phyloP scores from a whole-genome alignment of 1,284 basidiomycete species.

The Rhodotorula sp. region DNA sequence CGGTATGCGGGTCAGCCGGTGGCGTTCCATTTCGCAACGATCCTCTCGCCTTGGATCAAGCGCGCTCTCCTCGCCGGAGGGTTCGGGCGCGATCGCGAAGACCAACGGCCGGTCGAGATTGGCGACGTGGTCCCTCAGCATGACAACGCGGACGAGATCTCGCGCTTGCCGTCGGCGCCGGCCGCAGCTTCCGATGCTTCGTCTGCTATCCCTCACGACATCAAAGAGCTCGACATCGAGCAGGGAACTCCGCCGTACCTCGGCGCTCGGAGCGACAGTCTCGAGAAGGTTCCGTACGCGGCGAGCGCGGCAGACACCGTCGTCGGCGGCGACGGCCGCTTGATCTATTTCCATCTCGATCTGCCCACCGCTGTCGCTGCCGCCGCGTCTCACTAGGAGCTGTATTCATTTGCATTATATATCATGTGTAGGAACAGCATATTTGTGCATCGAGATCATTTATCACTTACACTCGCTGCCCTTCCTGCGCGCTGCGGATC shows the following conservation, averaged over 20 bases:
- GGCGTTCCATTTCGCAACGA: conserved; percentile 81
- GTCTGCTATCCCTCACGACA: conserved; percentile 6
- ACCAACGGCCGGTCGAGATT: conserved; percentile 60
- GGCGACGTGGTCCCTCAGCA: conserved; percentile 65
- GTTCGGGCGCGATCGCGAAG: conserved; percentile 61
- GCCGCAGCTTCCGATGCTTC: conserved; percentile 19
- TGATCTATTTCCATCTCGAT: conserved; percentile 80
- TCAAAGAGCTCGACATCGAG: conserved; percentile 33
- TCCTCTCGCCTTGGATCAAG: conserved; percentile 82
- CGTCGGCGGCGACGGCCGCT: conserved; percentile 12
- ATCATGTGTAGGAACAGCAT: too few relatives aligned
- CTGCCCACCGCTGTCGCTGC: conserved; percentile 67
- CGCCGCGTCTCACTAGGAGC: conserved; percentile 50
- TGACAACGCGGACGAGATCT: conserved; percentile 18
- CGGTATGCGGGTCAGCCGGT: conserved; percentile 77
- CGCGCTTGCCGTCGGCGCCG: conserved; percentile 11
- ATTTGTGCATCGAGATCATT: too few relatives aligned
- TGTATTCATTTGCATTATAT: neutral
- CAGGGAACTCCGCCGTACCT: neutral
- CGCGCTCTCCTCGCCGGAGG: conserved; percentile 82
- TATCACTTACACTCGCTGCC: too few relatives aligned
- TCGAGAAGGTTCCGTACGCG: conserved; percentile 35
- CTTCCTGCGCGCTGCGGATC: too few relatives aligned
- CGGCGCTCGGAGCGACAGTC: conserved; percentile 22
- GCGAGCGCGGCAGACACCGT: conserved; percentile 47